phyloP scores from a whole-genome alignment of 306 rosid species.

The Pterocarpus santalinus region DNA sequence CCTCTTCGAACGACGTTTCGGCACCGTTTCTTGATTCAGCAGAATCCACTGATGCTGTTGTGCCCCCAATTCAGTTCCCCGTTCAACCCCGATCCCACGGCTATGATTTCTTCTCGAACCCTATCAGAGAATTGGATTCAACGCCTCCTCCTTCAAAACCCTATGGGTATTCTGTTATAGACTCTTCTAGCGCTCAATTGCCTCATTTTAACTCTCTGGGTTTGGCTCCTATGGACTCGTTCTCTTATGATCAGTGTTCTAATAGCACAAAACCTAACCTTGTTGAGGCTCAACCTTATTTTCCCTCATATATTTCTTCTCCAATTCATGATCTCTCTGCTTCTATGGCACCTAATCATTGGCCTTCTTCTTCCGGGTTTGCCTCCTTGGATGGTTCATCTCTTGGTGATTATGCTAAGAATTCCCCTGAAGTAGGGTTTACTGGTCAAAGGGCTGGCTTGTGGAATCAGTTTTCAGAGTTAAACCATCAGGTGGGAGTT shows the following conservation, averaged over 20 bases:
- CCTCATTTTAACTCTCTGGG: conserved; percentile 56
- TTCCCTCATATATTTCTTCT: conserved; percentile 57
- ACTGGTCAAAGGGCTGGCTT: conserved; percentile 46
- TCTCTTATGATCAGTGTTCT: conserved; percentile 46
- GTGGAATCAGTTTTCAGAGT: conserved; percentile 60
- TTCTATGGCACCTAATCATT: conserved; percentile 53
- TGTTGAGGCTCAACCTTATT: conserved; percentile 60
- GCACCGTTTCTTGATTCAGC: conserved; percentile 59
- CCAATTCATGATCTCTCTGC: conserved; percentile 47
- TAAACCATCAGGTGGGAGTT: conserved; percentile 51
- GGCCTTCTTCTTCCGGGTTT: conserved; percentile 51
- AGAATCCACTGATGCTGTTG: conserved; percentile 54
- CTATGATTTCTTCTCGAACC: conserved; percentile 54
- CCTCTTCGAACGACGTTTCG: conserved; percentile 45
- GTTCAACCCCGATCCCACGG: conserved; percentile 49
- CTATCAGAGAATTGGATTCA: conserved; percentile 52
- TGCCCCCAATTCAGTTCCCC: conserved; percentile 49
- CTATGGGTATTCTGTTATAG: conserved; percentile 36
- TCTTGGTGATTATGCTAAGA: conserved; percentile 49
- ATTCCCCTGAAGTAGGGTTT: conserved; percentile 48
- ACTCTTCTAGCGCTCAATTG: conserved; percentile 49
- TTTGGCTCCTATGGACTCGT: conserved; percentile 48
- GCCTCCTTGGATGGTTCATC: conserved; percentile 51
- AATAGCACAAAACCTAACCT: conserved; percentile 48
- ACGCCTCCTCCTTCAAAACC: conserved; percentile 49